Base-by-base conservation (phyloP, 2,329 filamentous ascomycete species). In the Corynespora cassiicola region DNA sequence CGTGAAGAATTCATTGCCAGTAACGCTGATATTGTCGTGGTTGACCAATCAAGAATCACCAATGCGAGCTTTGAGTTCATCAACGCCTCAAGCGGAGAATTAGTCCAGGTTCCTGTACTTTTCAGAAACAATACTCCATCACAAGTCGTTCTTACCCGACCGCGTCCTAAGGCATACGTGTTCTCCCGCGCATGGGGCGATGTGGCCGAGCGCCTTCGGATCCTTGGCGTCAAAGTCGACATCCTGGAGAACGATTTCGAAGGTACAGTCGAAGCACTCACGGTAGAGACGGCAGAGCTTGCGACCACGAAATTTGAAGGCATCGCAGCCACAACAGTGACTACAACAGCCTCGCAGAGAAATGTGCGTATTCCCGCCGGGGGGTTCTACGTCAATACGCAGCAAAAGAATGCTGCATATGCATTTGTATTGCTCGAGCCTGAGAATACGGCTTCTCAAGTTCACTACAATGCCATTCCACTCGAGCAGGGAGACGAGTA, bases 371-470 rank as follows among this genome's bases (percentile, higher is more conserved):
- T 60, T 11, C 56, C 56, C 5, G 42, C 37, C 4, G 56, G 54
- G 0, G 54, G 46, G 2, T 58, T 48, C 26, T 42, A 45, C 23
- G 47, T 60, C 17, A 46, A 48, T 27, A 56, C 52, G 4, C 47
- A 42, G 40, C 56, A 58, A 41, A 53, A 52, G 45, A 58, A 58
- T 31, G 54, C 52, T 12, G 54, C 46, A 11, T 48, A 54, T 47
- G 50, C 54, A 7, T 56, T 58, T 41, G 45, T 50, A 17, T 37
- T 50, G 9, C 29, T 59, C 16, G 52, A 60, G 39, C 56, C 56
- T n/a, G 56, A 58, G 50, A 54, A 48, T 17, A 45, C 51, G 26
- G 51, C 52, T 29, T 52, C 45, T 34, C 49, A 48, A 33, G 56
- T 46, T 4, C 43, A 39, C 12, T 60, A 56, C 26, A 54, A 51